Percentiles rank a stretch among this genome's conserved stretches.
phyloP scores from a whole-genome alignment of 1,139 yeast genomes.

The Groenewaldozyma sp. region DNA sequence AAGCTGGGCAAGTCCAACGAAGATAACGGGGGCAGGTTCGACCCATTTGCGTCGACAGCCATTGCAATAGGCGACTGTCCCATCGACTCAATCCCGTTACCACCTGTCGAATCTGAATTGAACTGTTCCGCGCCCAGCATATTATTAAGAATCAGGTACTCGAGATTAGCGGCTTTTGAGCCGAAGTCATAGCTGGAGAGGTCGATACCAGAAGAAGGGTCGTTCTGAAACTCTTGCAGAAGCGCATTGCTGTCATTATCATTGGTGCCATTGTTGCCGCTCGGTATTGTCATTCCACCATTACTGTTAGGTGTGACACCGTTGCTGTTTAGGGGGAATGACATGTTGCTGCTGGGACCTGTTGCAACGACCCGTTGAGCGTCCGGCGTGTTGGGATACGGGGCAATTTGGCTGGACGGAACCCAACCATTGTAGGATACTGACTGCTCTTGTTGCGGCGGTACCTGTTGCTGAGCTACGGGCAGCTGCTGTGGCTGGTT shows the following conservation, averaged over 20 bases:
- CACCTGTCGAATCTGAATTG: not conserved
- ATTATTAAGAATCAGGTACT: constrained; percentile 66
- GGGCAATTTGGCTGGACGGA: too few relatives aligned
- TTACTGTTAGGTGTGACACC: not conserved
- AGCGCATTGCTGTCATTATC: not conserved
- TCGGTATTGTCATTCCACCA: not conserved
- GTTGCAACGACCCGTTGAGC: not conserved
- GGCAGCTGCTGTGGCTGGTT: not conserved
- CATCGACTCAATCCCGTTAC: not conserved
- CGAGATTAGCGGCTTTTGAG: constrained; percentile 75
- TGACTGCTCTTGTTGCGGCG: constrained; percentile 9
- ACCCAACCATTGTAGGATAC: constrained; percentile 1
- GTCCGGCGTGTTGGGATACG: too few relatives aligned
- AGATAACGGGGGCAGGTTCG: constrained; percentile 1
- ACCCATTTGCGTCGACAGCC: not conserved
- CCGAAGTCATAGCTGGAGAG: constrained; percentile 35
- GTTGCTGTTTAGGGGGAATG: not conserved
- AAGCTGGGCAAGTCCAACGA: not conserved
- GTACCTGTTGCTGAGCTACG: not conserved
- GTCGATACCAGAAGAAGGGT: not conserved
- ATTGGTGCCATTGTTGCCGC: not conserved
- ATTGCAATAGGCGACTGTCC: not conserved
- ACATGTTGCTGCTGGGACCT: not conserved
- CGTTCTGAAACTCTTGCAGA: not conserved
- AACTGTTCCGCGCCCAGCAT: constrained; percentile 34